Base-by-base conservation (phyloP, 108 stramenopile species). In the Chaetoceros tenuissimus region DNA sequence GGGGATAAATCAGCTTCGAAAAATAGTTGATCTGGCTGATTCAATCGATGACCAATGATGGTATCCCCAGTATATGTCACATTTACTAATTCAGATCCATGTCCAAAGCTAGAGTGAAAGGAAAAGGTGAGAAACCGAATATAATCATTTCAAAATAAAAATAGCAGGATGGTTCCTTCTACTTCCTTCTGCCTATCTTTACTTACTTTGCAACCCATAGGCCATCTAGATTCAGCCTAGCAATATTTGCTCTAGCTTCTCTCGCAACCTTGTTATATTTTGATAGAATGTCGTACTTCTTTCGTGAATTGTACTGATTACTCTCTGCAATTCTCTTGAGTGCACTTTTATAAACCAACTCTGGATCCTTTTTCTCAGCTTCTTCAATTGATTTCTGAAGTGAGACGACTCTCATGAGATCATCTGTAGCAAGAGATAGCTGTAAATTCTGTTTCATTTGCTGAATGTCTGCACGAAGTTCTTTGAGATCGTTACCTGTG, bases 201-300 rank as follows among this genome's bases (percentile, higher is more conserved):
- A 49, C 48, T 21, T 49, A 49, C 48, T 49, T 49, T 49, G 22
- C 48, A 21, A 49, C 48, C 48, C 48, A 49, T n/a, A 49, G 48
- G 7, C 48, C 48, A 16, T n/a, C 48, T 7, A 49, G 7, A 7
- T 49, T 21, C 7, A 49, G n/a, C 7, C 48, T 21, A 24, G 22
- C 48, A 49, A 49, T 49, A 24, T 24, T 16, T 7, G 22, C 5
- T n/a, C 48, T 21, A 7, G 48, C 48, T 7, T 16, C 23, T n/a
- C n/a, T 24, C 7, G 48, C 48, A 16, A 16, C 48, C 22, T 21
- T 49, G 7, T 24, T 21, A n/a, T 49, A 49, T 7, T n/a, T 7
- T 3, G 34, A 10, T 40, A 23, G 7, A 18, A 49, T 49, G 7
- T 21, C 13, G n/a, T 23, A 49, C 48, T 49, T 24, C 23, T 24